Evolutionary conservation across 495 filamentous ascomycete genomes (phyloP), one percentile per base, ranked within the genome.

Genomic region (Hypoxylon lienhwacheense): DNA sequence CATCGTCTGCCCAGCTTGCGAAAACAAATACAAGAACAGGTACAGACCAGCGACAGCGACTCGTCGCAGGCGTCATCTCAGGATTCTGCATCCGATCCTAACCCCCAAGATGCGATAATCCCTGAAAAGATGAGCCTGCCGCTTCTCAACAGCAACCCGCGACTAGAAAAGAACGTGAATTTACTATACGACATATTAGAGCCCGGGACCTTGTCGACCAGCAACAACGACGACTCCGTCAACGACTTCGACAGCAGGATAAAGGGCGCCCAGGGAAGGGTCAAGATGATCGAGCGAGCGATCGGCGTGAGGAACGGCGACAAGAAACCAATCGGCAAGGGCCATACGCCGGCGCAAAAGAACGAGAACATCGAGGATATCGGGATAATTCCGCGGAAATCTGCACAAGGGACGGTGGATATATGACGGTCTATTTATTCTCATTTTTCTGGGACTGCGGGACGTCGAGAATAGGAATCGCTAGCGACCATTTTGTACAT

Each of bases 171-270:
- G 67, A 88, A 97, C 53, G 71, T 97, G 40, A 71, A 76, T 12
- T 79, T 82, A 2, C 77, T 96, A 4, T 78, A 87, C 47, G 87
- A 85, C 33, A 71, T 96, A n/a, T 80, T 85, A 1, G 90, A 95
- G 53, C 85, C 87, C 0, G 83, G 81, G n/a, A 91, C 82, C 11
- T 66, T 96, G 7, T 83, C 84, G 5, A 88, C 83, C 22, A 73
- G 82, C 37, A 97, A 97, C 62, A 85, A 78, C 1, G 91, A 96
- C 58, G 89, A 91, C 34, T 83, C 87, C 4, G 87, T 96, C 14
- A 83, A 85, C 17, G 89, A 92, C 60, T 87, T 91, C 53, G 90
- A 97, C 57, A 89, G 93, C 66, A 77, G 91, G 25, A 57, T 93
- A 42, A 90, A 87, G 71, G 80, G 86, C 55, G 91, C 90, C 7